phyloP scores from a whole-genome alignment of 305 asterid genomes.

The Fraxinus sp. region DNA sequence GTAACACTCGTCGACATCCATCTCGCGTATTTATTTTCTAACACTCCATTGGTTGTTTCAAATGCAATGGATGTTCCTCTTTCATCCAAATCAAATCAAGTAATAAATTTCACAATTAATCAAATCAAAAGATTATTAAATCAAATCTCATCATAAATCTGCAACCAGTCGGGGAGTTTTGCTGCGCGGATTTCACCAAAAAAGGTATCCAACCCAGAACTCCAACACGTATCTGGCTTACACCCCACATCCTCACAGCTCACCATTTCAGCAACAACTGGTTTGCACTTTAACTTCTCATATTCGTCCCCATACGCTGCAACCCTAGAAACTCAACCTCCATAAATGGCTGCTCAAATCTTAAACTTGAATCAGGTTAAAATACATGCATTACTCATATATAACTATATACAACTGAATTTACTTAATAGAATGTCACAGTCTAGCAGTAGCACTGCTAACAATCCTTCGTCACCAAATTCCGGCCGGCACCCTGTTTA shows the following conservation, averaged over 20 bases:
- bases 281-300: conserved; percentile 36
- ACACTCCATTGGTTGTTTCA: background rate
- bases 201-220: conserved; percentile 53
- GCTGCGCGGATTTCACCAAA: background rate
- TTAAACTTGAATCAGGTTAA: background rate
- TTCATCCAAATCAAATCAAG: background rate
- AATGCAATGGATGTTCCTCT: background rate
- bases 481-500: conserved; percentile 45
- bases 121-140: background rate
- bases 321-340: background rate
- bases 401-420: background rate
- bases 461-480: background rate
- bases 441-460: conserved; percentile 4
- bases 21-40: background rate
- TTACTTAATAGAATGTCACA: conserved; percentile 23
- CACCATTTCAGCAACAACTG: conserved; percentile 39
- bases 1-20: background rate
- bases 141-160: background rate
- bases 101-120: conserved; percentile 3
- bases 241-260: conserved; percentile 56
- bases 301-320: background rate
- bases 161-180: background rate
- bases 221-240: conserved; percentile 53
- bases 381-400: background rate
- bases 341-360: conserved; percentile 52